phyloP scores from a whole-genome alignment of 2,329 filamentous ascomycete species.

The Ustulina deusta region DNA sequence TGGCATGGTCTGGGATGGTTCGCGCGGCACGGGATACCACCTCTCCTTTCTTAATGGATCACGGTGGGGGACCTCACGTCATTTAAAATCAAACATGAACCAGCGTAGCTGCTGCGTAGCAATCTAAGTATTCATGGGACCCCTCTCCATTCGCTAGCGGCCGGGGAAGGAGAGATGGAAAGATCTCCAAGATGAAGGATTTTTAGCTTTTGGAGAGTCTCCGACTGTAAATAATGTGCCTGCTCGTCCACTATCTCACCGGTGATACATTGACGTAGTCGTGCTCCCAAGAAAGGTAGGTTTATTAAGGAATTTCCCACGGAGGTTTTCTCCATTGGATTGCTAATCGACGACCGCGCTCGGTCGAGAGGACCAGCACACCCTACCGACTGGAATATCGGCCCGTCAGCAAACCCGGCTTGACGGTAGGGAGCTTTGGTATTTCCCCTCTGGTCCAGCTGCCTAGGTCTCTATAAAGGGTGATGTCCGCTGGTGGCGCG shows the following conservation, averaged over 20 bases:
- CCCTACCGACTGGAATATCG: constrained; percentile 32
- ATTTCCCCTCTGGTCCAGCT: background rate
- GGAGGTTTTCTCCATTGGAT: constrained; percentile 14
- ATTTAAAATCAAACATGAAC: constrained; percentile 27
- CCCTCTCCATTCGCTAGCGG: background rate
- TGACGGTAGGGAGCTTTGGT: constrained; percentile 12
- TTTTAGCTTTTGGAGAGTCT: background rate
- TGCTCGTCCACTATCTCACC: background rate
- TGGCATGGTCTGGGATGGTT: constrained; percentile 11
- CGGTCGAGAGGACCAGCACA: background rate
- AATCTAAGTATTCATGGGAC: constrained; percentile 21
- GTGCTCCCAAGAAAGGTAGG: background rate
- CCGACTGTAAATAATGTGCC: constrained; percentile 11
- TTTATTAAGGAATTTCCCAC: background rate
- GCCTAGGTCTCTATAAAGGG: constrained; percentile 15
- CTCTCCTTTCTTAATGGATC: constrained; percentile 17
- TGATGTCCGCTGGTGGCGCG: constrained; percentile 22
- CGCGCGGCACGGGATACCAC: constrained; percentile 18
- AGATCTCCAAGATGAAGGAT: background rate
- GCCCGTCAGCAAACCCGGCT: constrained; percentile 30
- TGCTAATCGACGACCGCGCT: background rate
- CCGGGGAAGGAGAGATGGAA: background rate
- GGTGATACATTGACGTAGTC: constrained; percentile 3
- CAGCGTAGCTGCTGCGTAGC: constrained; percentile 23
- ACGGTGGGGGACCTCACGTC: constrained; percentile 31